phyloP scores from a whole-genome alignment of 345 rosid species.

The Ceriops decandra region DNA sequence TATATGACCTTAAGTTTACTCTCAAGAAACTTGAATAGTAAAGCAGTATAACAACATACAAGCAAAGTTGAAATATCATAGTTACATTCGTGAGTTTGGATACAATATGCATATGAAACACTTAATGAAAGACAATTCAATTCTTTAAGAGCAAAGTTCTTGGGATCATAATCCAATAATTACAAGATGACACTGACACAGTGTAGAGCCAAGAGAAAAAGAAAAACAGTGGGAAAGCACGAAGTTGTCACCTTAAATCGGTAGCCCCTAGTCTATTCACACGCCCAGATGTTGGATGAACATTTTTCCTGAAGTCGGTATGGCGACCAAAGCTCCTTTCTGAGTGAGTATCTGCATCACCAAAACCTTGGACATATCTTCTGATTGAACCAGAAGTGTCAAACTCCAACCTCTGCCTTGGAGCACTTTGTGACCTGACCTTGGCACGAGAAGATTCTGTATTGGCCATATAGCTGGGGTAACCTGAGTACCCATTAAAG shows the following conservation, averaged over 20 bases:
- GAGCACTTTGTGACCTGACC: conserved; percentile 89
- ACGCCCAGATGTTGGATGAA: conserved; percentile 29
- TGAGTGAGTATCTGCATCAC: conserved; percentile 36
- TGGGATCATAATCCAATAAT: conserved; percentile 22
- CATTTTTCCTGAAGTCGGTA: conserved; percentile 34
- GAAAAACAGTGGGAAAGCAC: background rate
- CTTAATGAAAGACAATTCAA: background rate
- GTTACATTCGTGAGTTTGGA: background rate
- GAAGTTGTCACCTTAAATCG: conserved; percentile 31
- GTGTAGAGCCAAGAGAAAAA: background rate
- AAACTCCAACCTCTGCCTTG: conserved; percentile 81
- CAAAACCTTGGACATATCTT: conserved; percentile 42
- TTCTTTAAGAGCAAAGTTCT: background rate
- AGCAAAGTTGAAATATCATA: no score
- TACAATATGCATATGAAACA: background rate
- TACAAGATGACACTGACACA: conserved; percentile 29
- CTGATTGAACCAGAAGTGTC: conserved; percentile 39
- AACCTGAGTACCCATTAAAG: conserved; percentile 24
- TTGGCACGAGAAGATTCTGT: conserved; percentile 38
- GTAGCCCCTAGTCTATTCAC: conserved; percentile 32
- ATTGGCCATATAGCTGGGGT: conserved; percentile 39
- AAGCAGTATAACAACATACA: no score
- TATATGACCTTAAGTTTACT: no score
- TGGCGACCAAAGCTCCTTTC: conserved; percentile 42
- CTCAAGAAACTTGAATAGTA: no score